A percentile compares a stretch with the other conserved stretches of the same genome.
These are phyloP conservation scores for Talaromyces trachyspermus DNA, from an alignment of 495 filamentous ascomycete species.

Conservation along the genomic window DNA sequence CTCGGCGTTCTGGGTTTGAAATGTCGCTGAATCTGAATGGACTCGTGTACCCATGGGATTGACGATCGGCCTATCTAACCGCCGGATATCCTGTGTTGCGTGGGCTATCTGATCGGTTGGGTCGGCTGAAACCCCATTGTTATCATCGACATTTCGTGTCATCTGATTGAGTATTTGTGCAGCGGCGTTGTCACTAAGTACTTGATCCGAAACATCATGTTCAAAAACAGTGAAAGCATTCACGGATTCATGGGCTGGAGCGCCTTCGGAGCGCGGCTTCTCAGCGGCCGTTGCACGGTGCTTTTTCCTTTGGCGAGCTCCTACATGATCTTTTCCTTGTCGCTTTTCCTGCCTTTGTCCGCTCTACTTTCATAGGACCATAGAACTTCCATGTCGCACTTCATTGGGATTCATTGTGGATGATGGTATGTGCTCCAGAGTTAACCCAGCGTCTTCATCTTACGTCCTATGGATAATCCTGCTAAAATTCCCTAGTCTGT, in stretches of 20 bases:
- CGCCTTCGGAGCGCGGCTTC: neutral
- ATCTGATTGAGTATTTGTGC: conserved; percentile 1
- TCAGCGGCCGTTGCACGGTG: neutral
- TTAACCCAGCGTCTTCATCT: too few relatives aligned
- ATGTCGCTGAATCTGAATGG: neutral
- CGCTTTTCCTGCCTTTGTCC: neutral
- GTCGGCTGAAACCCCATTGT: neutral
- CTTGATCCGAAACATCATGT: neutral
- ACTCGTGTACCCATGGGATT: neutral
- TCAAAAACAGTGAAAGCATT: too few relatives aligned
- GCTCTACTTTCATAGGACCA: neutral
- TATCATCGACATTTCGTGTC: neutral
- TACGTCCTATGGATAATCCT: too few relatives aligned
- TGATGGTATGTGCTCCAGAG: too few relatives aligned
- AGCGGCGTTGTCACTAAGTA: neutral
- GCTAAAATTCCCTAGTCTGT: too few relatives aligned
- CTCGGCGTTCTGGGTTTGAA: neutral
- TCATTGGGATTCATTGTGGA: too few relatives aligned
- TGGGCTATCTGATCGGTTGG: neutral
- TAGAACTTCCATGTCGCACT: too few relatives aligned
- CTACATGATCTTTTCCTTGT: neutral
- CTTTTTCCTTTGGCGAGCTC: neutral
- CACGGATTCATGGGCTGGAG: neutral
- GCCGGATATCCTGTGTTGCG: too few relatives aligned
- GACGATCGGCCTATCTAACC: too few relatives aligned